phyloP scores from a whole-genome alignment of 1,284 basidiomycete species.

The Taiwanofungus camphoratus region DNA sequence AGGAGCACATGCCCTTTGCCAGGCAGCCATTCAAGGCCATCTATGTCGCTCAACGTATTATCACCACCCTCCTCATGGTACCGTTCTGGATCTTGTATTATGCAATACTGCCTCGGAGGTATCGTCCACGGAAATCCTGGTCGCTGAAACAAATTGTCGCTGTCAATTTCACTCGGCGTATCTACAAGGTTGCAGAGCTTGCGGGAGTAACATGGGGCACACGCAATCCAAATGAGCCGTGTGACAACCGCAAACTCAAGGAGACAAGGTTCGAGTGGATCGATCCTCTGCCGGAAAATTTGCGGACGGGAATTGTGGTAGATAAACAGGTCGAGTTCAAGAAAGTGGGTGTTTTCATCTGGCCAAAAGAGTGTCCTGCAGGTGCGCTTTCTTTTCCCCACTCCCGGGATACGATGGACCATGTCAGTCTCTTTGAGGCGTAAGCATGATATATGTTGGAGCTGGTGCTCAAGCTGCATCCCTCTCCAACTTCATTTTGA shows the following conservation, averaged over 20 bases:
- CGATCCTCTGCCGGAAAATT: conserved; percentile 32
- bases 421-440: no score
- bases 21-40: conserved; percentile 41
- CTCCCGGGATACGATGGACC: no score
- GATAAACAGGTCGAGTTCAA: conserved; percentile 34
- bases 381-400: conserved; percentile 17
- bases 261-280: conserved; percentile 47
- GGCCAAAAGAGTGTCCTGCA: conserved; percentile 33
- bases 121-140: conserved; percentile 43
- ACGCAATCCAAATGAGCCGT: conserved; percentile 34
- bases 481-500: no score
- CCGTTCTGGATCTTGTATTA: conserved; percentile 40
- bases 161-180: conserved; percentile 44
- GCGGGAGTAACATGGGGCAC: conserved; percentile 49
- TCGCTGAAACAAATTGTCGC: conserved; percentile 41
- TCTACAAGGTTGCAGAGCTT: conserved; percentile 47
- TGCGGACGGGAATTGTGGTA: conserved; percentile 37
- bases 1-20: conserved; percentile 32
- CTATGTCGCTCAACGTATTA: conserved; percentile 40
- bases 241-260: conserved; percentile 28
- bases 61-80: conserved; percentile 41
- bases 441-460: no score
- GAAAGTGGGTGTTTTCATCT: conserved; percentile 41
- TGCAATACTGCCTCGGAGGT: conserved; percentile 32
- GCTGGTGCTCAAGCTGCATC: no score